phyloP scores from a whole-genome alignment of 441 rosid species.

The Mallotus repandus region DNA sequence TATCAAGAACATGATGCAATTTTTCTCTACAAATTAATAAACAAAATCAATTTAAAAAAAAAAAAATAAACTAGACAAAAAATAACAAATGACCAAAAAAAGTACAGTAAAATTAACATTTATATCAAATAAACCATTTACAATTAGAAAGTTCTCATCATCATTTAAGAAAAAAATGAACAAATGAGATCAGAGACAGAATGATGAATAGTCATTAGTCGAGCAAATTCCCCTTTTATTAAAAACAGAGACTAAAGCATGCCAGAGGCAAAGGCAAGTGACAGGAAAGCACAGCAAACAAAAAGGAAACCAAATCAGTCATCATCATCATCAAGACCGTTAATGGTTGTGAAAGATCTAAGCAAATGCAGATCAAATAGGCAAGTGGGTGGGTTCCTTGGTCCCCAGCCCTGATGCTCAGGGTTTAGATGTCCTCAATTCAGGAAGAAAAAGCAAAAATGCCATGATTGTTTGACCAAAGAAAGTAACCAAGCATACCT shows the following conservation, averaged over 20 bases:
- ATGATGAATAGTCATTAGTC: not conserved
- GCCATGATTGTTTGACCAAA: slow-evolving; percentile 5
- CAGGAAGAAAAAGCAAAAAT: not conserved
- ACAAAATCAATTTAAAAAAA: no score
- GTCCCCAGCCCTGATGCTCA: not conserved
- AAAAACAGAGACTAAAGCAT: no score
- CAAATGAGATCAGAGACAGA: no score
- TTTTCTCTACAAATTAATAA: no score
- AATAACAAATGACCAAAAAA: not conserved
- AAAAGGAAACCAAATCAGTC: no score
- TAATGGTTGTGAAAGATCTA: not conserved
- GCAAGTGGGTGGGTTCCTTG: not conserved
- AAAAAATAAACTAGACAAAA: no score
- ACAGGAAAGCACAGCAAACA: no score
- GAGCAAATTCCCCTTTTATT: not conserved
- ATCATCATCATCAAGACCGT: not conserved
- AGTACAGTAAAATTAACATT: not conserved
- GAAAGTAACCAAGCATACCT: not conserved
- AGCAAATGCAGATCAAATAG: not conserved
- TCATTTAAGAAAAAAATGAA: no score
- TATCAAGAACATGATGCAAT: no score
- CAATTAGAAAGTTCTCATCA: not conserved
- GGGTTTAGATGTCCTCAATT: not conserved
- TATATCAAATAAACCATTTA: not conserved
- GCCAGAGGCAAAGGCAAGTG: no score